These are phyloP conservation scores for Chamaenerion angustifolium DNA, from an alignment of 345 rosid species.

Conservation along the genomic window DNA sequence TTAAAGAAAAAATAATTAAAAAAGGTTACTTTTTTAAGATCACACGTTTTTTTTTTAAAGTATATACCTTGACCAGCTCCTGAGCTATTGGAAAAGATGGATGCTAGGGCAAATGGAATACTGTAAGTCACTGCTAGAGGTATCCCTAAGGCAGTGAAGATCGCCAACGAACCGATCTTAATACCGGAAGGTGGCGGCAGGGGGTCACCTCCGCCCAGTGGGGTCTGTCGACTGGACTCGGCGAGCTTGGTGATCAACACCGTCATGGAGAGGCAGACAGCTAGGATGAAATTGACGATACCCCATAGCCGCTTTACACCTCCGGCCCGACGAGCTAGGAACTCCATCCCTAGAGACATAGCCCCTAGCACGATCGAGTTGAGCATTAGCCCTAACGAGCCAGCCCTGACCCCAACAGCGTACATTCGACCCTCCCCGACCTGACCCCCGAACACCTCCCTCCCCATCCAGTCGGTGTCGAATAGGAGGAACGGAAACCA, in stretches of 20 bases:
- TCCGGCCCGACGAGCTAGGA: constrained; percentile 12
- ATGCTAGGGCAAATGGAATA: constrained; percentile 13
- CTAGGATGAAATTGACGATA: constrained; percentile 47
- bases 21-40: too few relatives aligned
- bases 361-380: constrained; percentile 30
- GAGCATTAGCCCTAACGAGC: constrained; percentile 30
- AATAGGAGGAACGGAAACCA: constrained; percentile 40
- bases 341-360: constrained; percentile 19
- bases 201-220: neutral
- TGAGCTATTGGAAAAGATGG: constrained; percentile 5
- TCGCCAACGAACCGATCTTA: neutral
- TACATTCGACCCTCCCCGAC: constrained; percentile 13
- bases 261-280: constrained; percentile 40
- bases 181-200: constrained; percentile 2
- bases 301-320: constrained; percentile 48
- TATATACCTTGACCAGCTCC: constrained; percentile 12
- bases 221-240: constrained; percentile 23
- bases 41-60: too few relatives aligned
- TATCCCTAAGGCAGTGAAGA: constrained; percentile 10
- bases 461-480: constrained; percentile 52
- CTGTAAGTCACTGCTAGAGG: constrained; percentile 15
- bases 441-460: constrained; percentile 32
- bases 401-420: constrained; percentile 29
- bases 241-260: constrained; percentile 50
- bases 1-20: neutral